phyloP scores from a whole-genome alignment of 805 yeast genomes.

The Debaryomyces prosopidis region DNA sequence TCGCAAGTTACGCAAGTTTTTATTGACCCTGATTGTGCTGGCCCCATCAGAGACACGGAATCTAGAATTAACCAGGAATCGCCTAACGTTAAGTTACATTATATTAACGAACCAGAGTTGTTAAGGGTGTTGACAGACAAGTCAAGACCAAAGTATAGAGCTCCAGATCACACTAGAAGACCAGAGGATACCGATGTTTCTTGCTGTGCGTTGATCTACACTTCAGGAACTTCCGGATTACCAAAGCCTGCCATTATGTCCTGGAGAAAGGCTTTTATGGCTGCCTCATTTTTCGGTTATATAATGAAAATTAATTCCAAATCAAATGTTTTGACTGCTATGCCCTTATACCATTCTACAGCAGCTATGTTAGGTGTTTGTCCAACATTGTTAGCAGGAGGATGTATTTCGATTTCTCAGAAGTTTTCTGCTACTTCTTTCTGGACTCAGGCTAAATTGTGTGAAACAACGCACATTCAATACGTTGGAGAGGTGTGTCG shows the following conservation, averaged over 20 bases:
- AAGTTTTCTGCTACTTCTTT: constrained; percentile 82
- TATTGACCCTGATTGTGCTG: constrained; percentile 69
- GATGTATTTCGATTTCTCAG: constrained; percentile 72
- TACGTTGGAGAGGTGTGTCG: constrained; percentile 96
- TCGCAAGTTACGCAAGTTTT: constrained; percentile 66
- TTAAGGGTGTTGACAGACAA: constrained; percentile 40
- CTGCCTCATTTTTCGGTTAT: constrained; percentile 66
- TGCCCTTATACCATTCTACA: constrained; percentile 95
- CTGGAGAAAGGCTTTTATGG: constrained; percentile 81
- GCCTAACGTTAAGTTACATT: constrained; percentile 43
- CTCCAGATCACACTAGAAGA: constrained; percentile 58
- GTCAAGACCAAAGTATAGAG: constrained; percentile 51
- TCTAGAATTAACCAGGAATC: constrained; percentile 32
- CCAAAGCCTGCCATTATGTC: constrained; percentile 94
- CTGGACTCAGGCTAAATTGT: constrained; percentile 83
- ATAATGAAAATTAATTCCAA: constrained; percentile 58
- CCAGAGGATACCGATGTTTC: constrained; percentile 56
- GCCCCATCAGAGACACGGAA: constrained; percentile 52
- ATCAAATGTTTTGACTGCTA: constrained; percentile 76
- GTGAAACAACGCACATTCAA: constrained; percentile 78
- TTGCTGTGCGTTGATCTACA: constrained; percentile 74
- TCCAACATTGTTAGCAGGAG: constrained; percentile 66
- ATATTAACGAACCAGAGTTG: constrained; percentile 53
- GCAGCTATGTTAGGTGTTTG: constrained; percentile 85
- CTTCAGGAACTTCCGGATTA: constrained; percentile 93